These are phyloP conservation scores for Pythium pyrilobum DNA, from an alignment of 352 stramenopile species.

Conservation along the genomic window DNA sequence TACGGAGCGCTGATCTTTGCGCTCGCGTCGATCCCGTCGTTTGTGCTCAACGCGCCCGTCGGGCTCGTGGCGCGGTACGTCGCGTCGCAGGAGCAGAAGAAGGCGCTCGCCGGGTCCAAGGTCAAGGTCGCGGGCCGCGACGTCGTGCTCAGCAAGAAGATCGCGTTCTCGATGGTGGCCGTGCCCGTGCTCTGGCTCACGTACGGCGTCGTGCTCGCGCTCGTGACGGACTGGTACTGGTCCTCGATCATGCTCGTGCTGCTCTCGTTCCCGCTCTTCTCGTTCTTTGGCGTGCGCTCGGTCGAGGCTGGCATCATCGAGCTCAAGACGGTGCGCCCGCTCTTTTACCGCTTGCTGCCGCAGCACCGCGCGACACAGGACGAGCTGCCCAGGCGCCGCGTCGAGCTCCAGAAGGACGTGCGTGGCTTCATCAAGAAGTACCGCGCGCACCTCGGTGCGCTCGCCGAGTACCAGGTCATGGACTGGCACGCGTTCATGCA, in stretches of 20 bases:
- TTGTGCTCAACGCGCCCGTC: conserved; percentile 89
- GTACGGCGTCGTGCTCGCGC: conserved; percentile 78
- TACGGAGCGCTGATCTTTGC: conserved; percentile 81
- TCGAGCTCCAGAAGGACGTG: conserved; percentile 68
- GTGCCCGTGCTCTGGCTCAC: conserved; percentile 85
- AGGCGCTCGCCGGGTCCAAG: conserved; percentile 80
- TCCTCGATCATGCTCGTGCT: conserved; percentile 75
- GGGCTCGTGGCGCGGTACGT: conserved; percentile 82
- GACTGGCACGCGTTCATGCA: conserved; percentile 87
- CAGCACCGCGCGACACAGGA: conserved; percentile 79
- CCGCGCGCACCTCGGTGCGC: conserved; percentile 42
- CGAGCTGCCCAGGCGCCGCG: conserved; percentile 58
- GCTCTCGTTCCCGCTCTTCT: conserved; percentile 83
- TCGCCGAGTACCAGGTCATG: conserved; percentile 64
- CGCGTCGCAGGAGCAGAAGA: conserved; percentile 70
- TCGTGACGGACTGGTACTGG: conserved; percentile 85
- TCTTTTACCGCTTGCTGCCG: conserved; percentile 77
- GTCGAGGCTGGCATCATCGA: conserved; percentile 87
- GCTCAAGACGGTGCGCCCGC: conserved; percentile 75
- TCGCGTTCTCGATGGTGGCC: conserved; percentile 89
- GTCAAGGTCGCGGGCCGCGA: conserved; percentile 90
- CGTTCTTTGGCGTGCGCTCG: conserved; percentile 83
- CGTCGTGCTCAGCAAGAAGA: conserved; percentile 92
- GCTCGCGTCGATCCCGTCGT: conserved; percentile 88
- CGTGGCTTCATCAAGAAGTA: conserved; percentile 79